phyloP scores from a whole-genome alignment of 169 alveolate species.

The Eimeria falciformis region DNA sequence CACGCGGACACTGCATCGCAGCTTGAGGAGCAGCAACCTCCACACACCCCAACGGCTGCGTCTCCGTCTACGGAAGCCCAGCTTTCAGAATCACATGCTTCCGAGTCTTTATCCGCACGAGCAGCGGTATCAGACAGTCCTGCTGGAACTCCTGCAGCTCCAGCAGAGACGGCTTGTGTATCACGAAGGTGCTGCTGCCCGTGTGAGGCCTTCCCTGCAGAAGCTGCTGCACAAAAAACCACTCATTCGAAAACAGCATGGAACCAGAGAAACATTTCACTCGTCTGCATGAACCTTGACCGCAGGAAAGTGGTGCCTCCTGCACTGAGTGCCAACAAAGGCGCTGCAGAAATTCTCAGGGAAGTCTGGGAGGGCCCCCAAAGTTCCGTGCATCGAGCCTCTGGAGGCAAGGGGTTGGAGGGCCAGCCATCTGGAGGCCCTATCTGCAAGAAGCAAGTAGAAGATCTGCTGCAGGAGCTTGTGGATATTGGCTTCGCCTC shows the following conservation, averaged over 20 bases:
- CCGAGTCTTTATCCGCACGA: too few relatives aligned
- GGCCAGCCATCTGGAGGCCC: background rate
- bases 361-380: background rate
- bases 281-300: background rate
- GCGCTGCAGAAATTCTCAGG: conserved; percentile 4
- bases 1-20: background rate
- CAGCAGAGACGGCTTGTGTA: background rate
- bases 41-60: too few relatives aligned
- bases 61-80: too few relatives aligned
- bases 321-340: background rate
- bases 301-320: background rate
- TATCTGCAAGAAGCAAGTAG: background rate
- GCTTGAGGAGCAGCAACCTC: too few relatives aligned
- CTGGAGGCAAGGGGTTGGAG: background rate
- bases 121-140: background rate
- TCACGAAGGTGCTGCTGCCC: too few relatives aligned
- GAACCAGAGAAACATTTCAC: background rate
- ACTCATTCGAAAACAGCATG: background rate
- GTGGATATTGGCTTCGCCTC: background rate
- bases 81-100: too few relatives aligned
- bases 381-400: background rate
- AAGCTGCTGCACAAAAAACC: background rate
- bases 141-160: background rate
- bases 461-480: conserved; percentile 8
- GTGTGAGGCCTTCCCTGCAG: too few relatives aligned